Conservation (phyloP, 805 yeast genomes). For the Candida namnaoensis region DNA sequence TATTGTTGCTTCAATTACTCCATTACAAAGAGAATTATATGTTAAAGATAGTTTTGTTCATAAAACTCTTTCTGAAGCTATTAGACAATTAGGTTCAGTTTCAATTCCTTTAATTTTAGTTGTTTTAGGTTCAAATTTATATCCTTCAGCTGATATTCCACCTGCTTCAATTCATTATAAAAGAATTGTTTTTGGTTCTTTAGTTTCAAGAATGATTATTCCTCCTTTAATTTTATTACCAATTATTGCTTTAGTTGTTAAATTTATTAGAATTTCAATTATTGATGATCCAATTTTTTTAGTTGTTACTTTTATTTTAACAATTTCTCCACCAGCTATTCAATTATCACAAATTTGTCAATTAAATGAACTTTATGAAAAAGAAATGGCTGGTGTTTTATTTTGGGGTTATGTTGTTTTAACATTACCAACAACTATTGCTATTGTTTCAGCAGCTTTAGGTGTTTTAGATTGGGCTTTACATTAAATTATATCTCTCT, state of each 20-base stretch:
- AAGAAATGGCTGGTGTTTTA: slow-evolving; percentile 75
- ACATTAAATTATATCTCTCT: slow-evolving; percentile 18
- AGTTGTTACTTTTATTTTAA: slow-evolving; percentile 66
- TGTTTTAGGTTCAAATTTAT: slow-evolving; percentile 71
- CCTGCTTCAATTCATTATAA: slow-evolving; percentile 54
- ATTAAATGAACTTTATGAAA: slow-evolving; percentile 64
- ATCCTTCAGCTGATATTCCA: slow-evolving; percentile 60
- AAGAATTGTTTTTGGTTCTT: slow-evolving; percentile 59
- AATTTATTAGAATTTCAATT: slow-evolving; percentile 55
- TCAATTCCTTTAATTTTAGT: slow-evolving; percentile 72
- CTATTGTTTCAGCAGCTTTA: slow-evolving; percentile 61
- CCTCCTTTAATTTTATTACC: slow-evolving; percentile 67
- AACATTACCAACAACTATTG: slow-evolving; percentile 69
- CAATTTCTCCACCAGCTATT: slow-evolving; percentile 78
- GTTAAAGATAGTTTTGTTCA: slow-evolving; percentile 51
- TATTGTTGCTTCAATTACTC: slow-evolving; percentile 59
- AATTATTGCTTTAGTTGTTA: slow-evolving; percentile 53
- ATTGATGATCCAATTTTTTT: slow-evolving; percentile 77
- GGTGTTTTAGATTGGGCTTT: slow-evolving; percentile 32
- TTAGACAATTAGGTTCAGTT: slow-evolving; percentile 60
- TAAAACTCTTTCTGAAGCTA: slow-evolving; percentile 56
- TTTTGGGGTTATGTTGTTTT: slow-evolving; percentile 78
- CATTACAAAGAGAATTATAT: slow-evolving; percentile 48
- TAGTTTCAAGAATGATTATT: slow-evolving; percentile 68
- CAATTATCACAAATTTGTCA: slow-evolving; percentile 78